These are phyloP conservation scores for Saccharomyces hybrid DNA, from an alignment of 1,139 yeast genomes.

Conservation along the genomic window DNA sequence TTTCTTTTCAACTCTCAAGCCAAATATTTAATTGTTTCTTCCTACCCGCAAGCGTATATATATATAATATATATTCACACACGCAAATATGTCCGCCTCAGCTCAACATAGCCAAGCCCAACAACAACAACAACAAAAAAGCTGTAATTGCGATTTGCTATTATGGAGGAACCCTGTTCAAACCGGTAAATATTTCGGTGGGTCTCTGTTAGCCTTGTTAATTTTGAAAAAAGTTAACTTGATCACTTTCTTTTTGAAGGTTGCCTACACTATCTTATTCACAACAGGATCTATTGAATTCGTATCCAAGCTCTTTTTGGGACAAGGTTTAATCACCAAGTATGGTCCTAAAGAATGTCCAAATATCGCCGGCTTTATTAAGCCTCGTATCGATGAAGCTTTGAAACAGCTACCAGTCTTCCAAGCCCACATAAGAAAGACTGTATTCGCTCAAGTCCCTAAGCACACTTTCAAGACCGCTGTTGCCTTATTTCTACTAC, in stretches of 20 bases:
- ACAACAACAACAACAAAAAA: background rate
- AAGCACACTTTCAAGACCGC: slow-evolving; percentile 66
- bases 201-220: slow-evolving; percentile 49
- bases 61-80: background rate
- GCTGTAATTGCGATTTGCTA: slow-evolving; percentile 39
- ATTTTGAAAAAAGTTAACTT: slow-evolving; percentile 64
- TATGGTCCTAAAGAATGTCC: slow-evolving; percentile 31
- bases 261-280: slow-evolving; percentile 31
- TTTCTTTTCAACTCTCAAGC: background rate
- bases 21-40: background rate
- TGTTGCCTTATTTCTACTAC: slow-evolving; percentile 53
- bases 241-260: slow-evolving; percentile 57
- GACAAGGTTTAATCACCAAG: slow-evolving; percentile 63
- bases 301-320: slow-evolving; percentile 55
- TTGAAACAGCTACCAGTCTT: slow-evolving; percentile 26
- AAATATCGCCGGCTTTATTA: slow-evolving; percentile 35
- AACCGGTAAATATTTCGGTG: slow-evolving; percentile 72
- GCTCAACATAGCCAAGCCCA: background rate
- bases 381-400: slow-evolving; percentile 36
- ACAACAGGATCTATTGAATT: slow-evolving; percentile 65
- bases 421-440: slow-evolving; percentile 27
- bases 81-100: background rate
- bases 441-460: slow-evolving; percentile 30
- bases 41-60: background rate
- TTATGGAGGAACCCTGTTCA: slow-evolving; percentile 79